Conservation (phyloP, 495 filamentous ascomycete species). For the Talaromyces proteolyticus region DNA sequence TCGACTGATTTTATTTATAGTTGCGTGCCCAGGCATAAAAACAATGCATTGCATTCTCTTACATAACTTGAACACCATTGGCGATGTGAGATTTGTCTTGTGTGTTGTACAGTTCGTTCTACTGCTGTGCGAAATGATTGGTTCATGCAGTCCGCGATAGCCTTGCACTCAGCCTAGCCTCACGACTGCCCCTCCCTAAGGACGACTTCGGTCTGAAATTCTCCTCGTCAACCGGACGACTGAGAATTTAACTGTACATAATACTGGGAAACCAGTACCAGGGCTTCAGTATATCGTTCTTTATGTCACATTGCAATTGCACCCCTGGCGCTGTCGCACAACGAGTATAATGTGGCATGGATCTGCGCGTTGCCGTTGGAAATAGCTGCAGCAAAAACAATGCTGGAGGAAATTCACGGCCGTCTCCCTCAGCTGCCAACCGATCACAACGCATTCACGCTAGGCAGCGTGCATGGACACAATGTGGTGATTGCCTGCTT, state of each 20-base stretch:
- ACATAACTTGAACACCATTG: too few species aligned
- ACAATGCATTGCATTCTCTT: too few species aligned
- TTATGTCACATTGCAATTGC: neutral
- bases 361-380: conserved; percentile 31
- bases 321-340: neutral
- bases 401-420: conserved; percentile 13
- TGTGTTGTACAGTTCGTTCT: too few species aligned
- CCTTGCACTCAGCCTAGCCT: neutral
- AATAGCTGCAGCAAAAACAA: conserved; percentile 18
- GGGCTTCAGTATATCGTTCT: neutral
- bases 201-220: neutral
- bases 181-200: neutral
- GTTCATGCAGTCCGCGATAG: neutral
- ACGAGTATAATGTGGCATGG: conserved; percentile 32
- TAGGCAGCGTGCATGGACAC: conserved; percentile 24
- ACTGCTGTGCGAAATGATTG: neutral
- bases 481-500: conserved; percentile 26
- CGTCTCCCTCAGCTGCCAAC: conserved; percentile 6
- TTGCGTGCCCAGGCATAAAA: too few species aligned
- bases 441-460: conserved; percentile 29
- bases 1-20: too few species aligned
- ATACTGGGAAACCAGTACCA: neutral
- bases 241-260: neutral
- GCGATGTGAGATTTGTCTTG: too few species aligned
- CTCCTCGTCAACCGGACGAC: too few species aligned